Evolutionary conservation across 1,139 yeast species (phyloP), one percentile per base, ranked within the genome.

Genomic region (Kluyveromyces sp.): DNA sequence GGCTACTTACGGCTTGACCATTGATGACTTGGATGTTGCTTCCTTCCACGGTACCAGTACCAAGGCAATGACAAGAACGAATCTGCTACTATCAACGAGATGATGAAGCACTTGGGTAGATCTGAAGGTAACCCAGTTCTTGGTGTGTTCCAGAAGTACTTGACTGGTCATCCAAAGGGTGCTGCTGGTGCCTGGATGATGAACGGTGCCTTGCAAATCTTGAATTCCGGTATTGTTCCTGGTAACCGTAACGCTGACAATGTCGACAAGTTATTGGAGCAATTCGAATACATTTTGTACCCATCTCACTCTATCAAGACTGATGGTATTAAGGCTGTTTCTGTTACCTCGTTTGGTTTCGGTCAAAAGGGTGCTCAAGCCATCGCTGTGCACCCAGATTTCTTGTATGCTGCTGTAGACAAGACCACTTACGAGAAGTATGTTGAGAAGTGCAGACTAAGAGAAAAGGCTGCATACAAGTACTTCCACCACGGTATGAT

Each of bases 121-220:
- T 73, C 95, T 49, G 90, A 87, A 73, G 99, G 99, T 74, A 94
- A 92, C 74, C 96, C 98, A 57, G 89, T 94, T 47, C 77, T 84
- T 60, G 97, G 97, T 78, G 95, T 92, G 47, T 90, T 92, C 95
- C 99, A 92, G 73, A 92, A 92, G 73, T 92, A 79, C 81, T 79
- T 92, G 65, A 92, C 99, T 62, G 99, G 98, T 73, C 99, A 92
- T 75, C 98, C 98, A 64, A 92, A 92, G 84, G 99, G 98, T 79
- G 98, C 98, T 60, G 99, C 99, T 49, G 98, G 97, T 78, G 97
- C 99, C 53, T 92, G 98, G 98, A 92, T 94, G 98, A 75, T 92
- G 78, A 94, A 92, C 70, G 99, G 99, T 72, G 96, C 90, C 52
- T 75, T 92, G 58, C 99, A 92, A 75, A 83, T 90, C 57, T 76